A percentile compares a stretch with the other conserved stretches of the same genome.
Evolutionary conservation across 2,329 filamentous ascomycete genomes (phyloP).

Genomic region (Microsporum audouinii): DNA sequence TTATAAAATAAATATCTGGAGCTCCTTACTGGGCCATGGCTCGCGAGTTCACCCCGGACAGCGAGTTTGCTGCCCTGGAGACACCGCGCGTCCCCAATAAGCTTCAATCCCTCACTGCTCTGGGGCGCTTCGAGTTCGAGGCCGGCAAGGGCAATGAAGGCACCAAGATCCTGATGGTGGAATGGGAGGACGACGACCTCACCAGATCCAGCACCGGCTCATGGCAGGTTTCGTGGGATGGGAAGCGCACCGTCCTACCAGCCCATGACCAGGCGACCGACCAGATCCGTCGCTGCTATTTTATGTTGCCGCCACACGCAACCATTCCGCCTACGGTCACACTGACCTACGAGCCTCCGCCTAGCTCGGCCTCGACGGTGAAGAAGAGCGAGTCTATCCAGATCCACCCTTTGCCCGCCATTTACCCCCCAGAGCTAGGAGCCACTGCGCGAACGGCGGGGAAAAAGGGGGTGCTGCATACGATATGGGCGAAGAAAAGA

Average conservation of each 20-base stretch:
- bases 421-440: constrained; percentile 67
- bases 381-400: constrained; percentile 41
- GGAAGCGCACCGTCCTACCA: constrained; percentile 61
- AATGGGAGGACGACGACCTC: constrained; percentile 61
- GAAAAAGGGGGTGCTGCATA: constrained; percentile 73
- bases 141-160: constrained; percentile 64
- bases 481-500: constrained; percentile 78
- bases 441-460: constrained; percentile 55
- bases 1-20: not conserved
- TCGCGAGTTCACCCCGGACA: constrained; percentile 11
- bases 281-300: constrained; percentile 58
- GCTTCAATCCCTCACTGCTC: constrained; percentile 42
- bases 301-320: constrained; percentile 62
- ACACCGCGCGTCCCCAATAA: constrained; percentile 20
- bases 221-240: constrained; percentile 77
- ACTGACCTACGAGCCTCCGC: constrained; percentile 44
- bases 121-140: constrained; percentile 81
- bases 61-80: constrained; percentile 20
- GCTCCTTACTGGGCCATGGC: constrained; percentile 10
- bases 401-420: constrained; percentile 73
- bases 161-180: constrained; percentile 86
- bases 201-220: constrained; percentile 39
- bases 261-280: constrained; percentile 48
- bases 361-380: constrained; percentile 27
- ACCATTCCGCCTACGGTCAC: constrained; percentile 61